Evolutionary conservation across 768 basidiomycete genomes (phyloP), one percentile per base, ranked within the genome.

Genomic region (Termitomyces heimii): DNA sequence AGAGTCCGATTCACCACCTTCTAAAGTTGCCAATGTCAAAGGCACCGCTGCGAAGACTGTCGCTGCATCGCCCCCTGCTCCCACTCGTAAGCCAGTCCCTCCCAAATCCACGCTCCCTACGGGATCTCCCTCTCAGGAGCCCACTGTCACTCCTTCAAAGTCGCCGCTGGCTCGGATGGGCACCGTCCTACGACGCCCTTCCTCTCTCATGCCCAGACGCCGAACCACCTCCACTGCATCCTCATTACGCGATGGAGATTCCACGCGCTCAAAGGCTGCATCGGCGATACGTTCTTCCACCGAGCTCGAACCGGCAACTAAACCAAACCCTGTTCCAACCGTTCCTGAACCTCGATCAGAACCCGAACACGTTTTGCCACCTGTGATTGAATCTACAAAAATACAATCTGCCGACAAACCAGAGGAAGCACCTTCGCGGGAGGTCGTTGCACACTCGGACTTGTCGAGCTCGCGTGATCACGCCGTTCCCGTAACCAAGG

Each of bases 151-250:
- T 47, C 57, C 57, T 53, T 58, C 57, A n/a, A 58, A 58, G 53
- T 58, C 57, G 1, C 12, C 24, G 34, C 39, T 58, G 29, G 37
- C 57, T 42, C 52, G 57, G 6, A 43, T 58, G 57, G 51, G 57
- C 9, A 51, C 50, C 18, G 57, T 31, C 29, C 31, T 58, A 4
- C 57, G 57, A 24, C 45, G 57, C 16, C 51, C 56, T 29, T 58
- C 57, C 43, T 53, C 57, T 18, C 57, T 58, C 34, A 58, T 58
- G 28, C 57, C 57, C 16, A 53, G 57, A 34, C 57, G 57, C 40
- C 57, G 57, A 29, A 58, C 57, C 29, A 53, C 52, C 4, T 58
- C 57, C 20, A 53, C 40, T 43, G 40, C 52, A 32, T 58, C 57
- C 0, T 58, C 57, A 10, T 24, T 48, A 10, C 43, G 46, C 42